Evolutionary conservation across 352 stramenopile genomes (phyloP).

Genomic region (Globisporangium megalacanthum): DNA sequence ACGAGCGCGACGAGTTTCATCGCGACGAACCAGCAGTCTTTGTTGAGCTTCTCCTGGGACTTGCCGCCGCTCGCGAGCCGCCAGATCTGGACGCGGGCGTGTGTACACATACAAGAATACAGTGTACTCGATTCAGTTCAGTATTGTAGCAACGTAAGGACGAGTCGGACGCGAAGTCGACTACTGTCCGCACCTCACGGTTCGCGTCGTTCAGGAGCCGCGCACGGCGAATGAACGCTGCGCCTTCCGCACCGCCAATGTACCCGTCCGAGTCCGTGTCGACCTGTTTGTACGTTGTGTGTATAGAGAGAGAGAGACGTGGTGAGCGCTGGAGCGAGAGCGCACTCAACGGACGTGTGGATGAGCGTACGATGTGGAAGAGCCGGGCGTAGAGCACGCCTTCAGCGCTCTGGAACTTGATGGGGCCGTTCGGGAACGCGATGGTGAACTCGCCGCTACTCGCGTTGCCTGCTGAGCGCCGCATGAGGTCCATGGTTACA

Average conservation of each 20-base stretch:
- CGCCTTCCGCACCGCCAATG: conserved; percentile 67
- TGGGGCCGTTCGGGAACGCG: conserved; percentile 76
- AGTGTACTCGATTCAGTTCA: background rate
- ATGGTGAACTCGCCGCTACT: conserved; percentile 67
- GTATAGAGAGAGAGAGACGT: background rate
- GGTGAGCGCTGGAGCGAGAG: no score
- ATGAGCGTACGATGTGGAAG: conserved; percentile 71
- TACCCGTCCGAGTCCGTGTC: conserved; percentile 75
- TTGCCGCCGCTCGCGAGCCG: conserved; percentile 83
- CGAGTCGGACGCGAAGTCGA: no score
- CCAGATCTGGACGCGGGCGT: conserved; percentile 52
- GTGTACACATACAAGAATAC: background rate
- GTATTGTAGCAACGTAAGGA: no score
- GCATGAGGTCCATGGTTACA: conserved; percentile 14
- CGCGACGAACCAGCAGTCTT: conserved; percentile 87
- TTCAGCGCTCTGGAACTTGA: conserved; percentile 80
- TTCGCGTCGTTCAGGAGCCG: conserved; percentile 80
- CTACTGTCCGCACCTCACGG: conserved; percentile 47
- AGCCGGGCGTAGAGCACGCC: conserved; percentile 73
- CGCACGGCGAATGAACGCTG: conserved; percentile 76
- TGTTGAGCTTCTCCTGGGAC: conserved; percentile 82
- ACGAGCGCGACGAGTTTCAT: conserved; percentile 88
- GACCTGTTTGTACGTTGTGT: conserved; percentile 29
- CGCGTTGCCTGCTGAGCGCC: conserved; percentile 15
- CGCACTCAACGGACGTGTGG: background rate